Evolutionary conservation across 2,329 filamentous ascomycete species (phyloP), one percentile per base, ranked within the genome.

Genomic region (Diaporthe amygdali): DNA sequence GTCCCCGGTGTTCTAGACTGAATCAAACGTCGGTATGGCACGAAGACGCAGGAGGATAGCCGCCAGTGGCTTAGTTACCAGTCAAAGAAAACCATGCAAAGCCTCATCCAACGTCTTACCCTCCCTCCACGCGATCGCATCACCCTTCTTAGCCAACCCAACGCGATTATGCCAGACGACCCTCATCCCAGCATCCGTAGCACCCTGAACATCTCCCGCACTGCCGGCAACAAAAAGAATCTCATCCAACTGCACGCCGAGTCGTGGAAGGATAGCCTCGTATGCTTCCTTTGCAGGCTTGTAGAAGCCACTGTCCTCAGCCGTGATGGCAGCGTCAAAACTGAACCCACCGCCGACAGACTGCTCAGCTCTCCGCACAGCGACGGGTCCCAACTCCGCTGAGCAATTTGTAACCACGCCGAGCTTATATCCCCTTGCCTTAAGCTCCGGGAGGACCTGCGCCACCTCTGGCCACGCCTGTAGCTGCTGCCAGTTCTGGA

Each of bases 391-490:
- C 44, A 80, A 72, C 6, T 76, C 22, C n/a, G 70, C 76, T 0
- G 80, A 82, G 37, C 82, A 83, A 34, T 84, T 83, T 7, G 82
- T 82, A 1, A 82, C 78, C 0, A 84, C 79, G 0, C 79, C 82
- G 1, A 84, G 76, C 51, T 72, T 73, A 59, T 79, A 82, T 0
- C 79, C 81, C 3, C 75, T 70, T 0, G 41, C 63, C 56, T 69
- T 77, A 1, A 83, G 69, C n/a, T 5, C n/a, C 15, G 9, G 10
- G n/a, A 68, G 69, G 6, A 71, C 69, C 9, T 37, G 20, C 32
- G 54, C n/a, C 5, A 30, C 69, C 44, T 71, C 63, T 10, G 69
- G 69, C 69, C 69, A 71, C 14, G 75, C 71, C 64, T 78, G 51
- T 4, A 82, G 75, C 5, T 69, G 66, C 8, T 70, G 68, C 79